phyloP scores from a whole-genome alignment of 176 grass and related monocot genomes.

The Hyparrhenia diplandra region DNA sequence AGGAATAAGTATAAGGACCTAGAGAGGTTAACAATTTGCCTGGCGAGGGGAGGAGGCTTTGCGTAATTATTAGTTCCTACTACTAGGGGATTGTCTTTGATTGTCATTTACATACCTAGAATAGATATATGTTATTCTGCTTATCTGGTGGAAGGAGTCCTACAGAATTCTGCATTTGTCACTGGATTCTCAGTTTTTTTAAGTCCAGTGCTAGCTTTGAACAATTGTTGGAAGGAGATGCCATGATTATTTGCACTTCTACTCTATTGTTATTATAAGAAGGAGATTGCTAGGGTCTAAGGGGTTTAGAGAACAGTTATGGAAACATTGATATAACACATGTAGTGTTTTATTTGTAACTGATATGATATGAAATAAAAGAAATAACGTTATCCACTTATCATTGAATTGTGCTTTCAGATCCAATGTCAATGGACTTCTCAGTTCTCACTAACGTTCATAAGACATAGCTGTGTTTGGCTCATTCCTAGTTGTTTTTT shows the following conservation, averaged over 20 bases:
- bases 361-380: background rate
- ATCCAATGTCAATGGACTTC: background rate
- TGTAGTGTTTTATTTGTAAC: background rate
- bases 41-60: no score
- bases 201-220: background rate
- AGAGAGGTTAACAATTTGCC: no score
- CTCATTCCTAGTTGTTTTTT: slow-evolving; percentile 9
- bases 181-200: background rate
- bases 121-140: background rate
- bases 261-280: background rate
- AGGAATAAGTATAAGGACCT: no score
- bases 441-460: background rate
- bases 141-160: background rate
- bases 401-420: background rate
- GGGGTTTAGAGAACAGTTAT: background rate
- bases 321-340: background rate
- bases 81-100: background rate
- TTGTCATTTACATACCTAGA: background rate
- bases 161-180: background rate
- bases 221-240: background rate
- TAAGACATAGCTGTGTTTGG: background rate
- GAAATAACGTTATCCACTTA: background rate
- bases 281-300: background rate
- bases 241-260: background rate
- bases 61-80: background rate